Conservation (phyloP, 169 alveolate species). For the Cryptosporidium viatorum region DNA sequence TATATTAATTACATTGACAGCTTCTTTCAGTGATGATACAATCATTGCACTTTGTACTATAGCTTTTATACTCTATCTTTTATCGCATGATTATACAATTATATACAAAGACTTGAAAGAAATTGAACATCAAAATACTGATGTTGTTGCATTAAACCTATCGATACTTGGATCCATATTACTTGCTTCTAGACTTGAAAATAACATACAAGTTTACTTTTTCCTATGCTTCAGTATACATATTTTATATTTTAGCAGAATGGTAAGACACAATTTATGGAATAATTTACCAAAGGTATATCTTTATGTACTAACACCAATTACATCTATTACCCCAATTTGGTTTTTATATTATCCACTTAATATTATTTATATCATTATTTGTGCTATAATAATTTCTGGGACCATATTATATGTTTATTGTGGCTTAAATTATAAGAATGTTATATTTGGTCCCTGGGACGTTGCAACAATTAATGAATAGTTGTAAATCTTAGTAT, state of each 20-base stretch:
- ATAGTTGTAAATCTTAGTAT: neutral
- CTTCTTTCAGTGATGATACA: constrained; percentile 71
- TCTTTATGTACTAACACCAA: constrained; percentile 46
- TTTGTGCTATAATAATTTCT: constrained; percentile 49
- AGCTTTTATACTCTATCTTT: constrained; percentile 36
- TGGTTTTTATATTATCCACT: constrained; percentile 64
- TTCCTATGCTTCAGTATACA: constrained; percentile 57
- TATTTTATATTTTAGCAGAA: constrained; percentile 52
- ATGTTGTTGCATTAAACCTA: constrained; percentile 51
- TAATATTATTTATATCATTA: constrained; percentile 23
- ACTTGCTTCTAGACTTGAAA: constrained; percentile 75
- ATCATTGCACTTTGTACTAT: constrained; percentile 42
- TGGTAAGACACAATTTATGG: constrained; percentile 62
- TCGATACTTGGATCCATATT: constrained; percentile 69
- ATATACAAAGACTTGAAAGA: constrained; percentile 60
- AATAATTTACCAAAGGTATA: constrained; percentile 51
- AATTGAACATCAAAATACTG: constrained; percentile 50
- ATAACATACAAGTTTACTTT: constrained; percentile 58
- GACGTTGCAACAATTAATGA: constrained; percentile 65
- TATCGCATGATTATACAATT: constrained; percentile 56
- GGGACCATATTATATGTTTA: constrained; percentile 54
- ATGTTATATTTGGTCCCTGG: constrained; percentile 69
- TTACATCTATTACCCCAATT: constrained; percentile 53
- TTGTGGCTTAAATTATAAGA: constrained; percentile 44
- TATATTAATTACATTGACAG: constrained; percentile 42